Percentiles rank a stretch among this genome's conserved stretches.
Conservation (phyloP, 352 stramenopile genomes). For the Pythium folliculosum region DNA sequence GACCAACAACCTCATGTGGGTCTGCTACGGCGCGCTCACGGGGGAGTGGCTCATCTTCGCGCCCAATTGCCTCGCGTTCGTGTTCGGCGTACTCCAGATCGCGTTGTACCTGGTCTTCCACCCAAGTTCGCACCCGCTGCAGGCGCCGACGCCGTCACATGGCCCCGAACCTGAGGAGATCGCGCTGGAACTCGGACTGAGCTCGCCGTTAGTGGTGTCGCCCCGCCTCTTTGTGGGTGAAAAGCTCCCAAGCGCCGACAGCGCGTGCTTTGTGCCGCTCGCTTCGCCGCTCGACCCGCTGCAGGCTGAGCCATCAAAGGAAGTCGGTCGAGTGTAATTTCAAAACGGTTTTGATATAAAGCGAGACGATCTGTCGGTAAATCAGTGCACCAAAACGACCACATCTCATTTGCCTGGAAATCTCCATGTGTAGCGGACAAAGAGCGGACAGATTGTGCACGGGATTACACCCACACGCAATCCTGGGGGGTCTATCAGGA, state of each 20-base stretch:
- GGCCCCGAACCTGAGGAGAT: background rate
- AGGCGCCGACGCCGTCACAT: conserved; percentile 18
- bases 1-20: conserved; percentile 56
- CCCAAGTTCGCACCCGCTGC: conserved; percentile 30
- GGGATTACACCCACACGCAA: background rate
- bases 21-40: conserved; percentile 43
- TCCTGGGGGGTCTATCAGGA: background rate
- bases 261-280: background rate
- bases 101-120: conserved; percentile 39
- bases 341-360: no score
- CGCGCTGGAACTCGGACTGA: conserved; percentile 3
- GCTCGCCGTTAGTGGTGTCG: background rate
- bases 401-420: no score
- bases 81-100: conserved; percentile 38
- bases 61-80: conserved; percentile 42
- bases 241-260: background rate
- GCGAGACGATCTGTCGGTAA: background rate
- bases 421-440: background rate
- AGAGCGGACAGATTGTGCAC: background rate
- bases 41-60: conserved; percentile 50
- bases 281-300: conserved; percentile 3
- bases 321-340: no score
- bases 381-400: background rate
- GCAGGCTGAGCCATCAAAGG: background rate
- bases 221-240: background rate